Evolutionary conservation across 495 filamentous ascomycete genomes (phyloP), one percentile per base, ranked within the genome.

Genomic region (Massariosphaeria phaeospora): DNA sequence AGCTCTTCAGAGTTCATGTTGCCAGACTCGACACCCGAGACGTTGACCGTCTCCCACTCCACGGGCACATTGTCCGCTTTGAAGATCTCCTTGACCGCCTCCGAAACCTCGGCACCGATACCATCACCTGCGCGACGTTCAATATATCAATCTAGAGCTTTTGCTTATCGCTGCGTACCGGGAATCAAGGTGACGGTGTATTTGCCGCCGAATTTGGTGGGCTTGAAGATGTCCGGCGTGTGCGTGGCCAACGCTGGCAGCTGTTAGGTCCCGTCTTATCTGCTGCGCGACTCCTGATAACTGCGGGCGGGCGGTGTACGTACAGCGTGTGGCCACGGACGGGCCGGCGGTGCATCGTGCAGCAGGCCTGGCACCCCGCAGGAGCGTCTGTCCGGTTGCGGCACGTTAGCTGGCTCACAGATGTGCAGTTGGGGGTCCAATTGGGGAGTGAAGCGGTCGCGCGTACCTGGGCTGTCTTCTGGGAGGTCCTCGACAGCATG

Each of bases 61-160:
- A 98, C 84, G 60, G 93, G 93, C 38, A 98, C 94, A 70, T 95
- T 97, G 77, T 97, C 91, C 67, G 90, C 90, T 81, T 96, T 98
- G 83, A 96, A 98, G 70, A 98, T 86, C 41, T 90, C 93, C 81
- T 95, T 95, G 59, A 98, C 91, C 40, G 89, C 91, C 73, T 97
- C 93, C 56, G 93, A 89, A 52, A 97, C 91, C 73, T 98, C 93
- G 69, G 89, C 89, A 73, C 93, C 93, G 67, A 98, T 96, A 75
- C 93, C 93, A 69, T 98, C 93, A 72, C 93, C 84, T 86, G 13
- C 26, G n/a, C 29, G n/a, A 35, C 38, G 43, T 62, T 57, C 58
- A 65, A 51, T 41, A n/a, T n/a, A 36, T 17, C 31, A 48, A 21
- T 52, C 48, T 57, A 42, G 48, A 7, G 33, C 46, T 15, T 20